phyloP scores from a whole-genome alignment of 441 rosid genomes.

The Corymbia citriodora region DNA sequence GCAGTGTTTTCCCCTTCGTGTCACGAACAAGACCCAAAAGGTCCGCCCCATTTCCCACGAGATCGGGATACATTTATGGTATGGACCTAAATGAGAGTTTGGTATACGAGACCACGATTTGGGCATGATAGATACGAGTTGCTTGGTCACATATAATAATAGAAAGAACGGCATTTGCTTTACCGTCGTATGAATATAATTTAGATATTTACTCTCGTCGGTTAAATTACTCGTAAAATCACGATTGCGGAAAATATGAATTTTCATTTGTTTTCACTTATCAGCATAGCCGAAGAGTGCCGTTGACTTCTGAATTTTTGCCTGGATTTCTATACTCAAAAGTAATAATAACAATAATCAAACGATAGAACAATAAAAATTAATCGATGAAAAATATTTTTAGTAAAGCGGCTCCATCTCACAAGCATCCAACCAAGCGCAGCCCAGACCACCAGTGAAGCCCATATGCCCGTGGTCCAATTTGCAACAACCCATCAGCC shows the following conservation, averaged over 20 bases:
- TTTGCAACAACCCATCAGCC: neutral
- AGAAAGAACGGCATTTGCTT: accelerated
- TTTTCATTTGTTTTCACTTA: neutral
- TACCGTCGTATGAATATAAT: accelerated
- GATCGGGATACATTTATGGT: neutral
- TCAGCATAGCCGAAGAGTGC: no score
- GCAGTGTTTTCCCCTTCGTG: neutral
- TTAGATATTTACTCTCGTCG: accelerated
- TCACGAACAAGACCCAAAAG: neutral
- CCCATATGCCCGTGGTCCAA: neutral
- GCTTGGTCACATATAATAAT: accelerated
- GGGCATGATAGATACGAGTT: neutral
- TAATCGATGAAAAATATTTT: no score
- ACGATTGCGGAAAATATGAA: neutral
- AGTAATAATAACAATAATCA: no score
- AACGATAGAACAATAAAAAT: no score
- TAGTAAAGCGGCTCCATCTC: neutral
- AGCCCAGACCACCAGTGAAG: neutral
- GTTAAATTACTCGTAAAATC: accelerated
- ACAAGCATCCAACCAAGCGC: neutral
- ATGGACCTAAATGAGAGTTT: neutral
- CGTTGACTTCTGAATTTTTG: neutral
- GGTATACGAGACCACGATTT: neutral
- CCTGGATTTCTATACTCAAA: no score
- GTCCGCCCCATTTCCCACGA: neutral